Evolutionary conservation across 768 basidiomycete genomes (phyloP).

Genomic region (Agrocybe pediades): DNA sequence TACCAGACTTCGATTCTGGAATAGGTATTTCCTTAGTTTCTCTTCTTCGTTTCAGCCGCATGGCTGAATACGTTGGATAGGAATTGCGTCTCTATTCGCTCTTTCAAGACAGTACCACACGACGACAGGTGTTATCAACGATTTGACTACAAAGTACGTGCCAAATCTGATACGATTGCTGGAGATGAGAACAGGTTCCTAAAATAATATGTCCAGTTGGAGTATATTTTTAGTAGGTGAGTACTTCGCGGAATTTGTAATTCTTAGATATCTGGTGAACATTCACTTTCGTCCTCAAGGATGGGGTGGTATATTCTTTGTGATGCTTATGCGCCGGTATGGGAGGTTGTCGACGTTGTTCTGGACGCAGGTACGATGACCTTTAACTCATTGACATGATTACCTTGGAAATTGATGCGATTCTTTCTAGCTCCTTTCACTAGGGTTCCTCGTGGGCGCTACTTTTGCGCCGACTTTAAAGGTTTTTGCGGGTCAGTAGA

Average conservation of each 20-base stretch:
- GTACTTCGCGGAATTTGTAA: conserved; percentile 7
- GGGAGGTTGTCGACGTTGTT: conserved; percentile 71
- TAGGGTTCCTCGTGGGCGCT: conserved; percentile 10
- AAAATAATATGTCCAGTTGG: conserved; percentile 43
- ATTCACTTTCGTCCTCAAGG: conserved; percentile 32
- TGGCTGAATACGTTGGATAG: conserved; percentile 24
- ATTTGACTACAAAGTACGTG: conserved; percentile 56
- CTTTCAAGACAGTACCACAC: conserved; percentile 58
- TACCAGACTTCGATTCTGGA: conserved; percentile 70
- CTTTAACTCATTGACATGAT: background rate
- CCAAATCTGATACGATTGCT: background rate
- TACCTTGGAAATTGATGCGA: background rate
- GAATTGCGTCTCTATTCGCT: conserved; percentile 63
- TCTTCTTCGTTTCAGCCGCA: background rate
- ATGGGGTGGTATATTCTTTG: conserved; percentile 59
- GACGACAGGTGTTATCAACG: conserved; percentile 57
- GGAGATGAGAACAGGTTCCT: background rate
- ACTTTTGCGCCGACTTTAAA: conserved; percentile 35
- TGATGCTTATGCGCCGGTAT: conserved; percentile 62
- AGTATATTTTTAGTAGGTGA: conserved; percentile 63
- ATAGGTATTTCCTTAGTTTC: conserved; percentile 44
- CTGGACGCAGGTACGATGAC: conserved; percentile 64
- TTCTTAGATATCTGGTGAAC: conserved; percentile 1
- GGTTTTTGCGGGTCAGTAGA: conserved; percentile 46
- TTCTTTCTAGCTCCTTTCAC: conserved; percentile 4